Percentiles rank a stretch among this genome's conserved stretches.
Conservation (phyloP, 306 rosid genomes). For the Dalbergia oliveri region DNA sequence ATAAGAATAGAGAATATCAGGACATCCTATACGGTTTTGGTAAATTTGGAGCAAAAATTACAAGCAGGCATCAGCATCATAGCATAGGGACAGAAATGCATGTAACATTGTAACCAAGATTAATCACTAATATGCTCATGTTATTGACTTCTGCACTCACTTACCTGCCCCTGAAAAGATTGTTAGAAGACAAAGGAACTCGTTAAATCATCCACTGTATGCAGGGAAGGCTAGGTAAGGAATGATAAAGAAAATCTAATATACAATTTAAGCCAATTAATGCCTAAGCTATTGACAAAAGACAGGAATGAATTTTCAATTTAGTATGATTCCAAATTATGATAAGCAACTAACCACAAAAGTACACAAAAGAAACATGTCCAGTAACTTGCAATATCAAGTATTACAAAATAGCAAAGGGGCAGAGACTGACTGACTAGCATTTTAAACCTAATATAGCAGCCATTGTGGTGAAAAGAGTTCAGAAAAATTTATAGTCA, state of each 20-base stretch:
- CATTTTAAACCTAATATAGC: constrained; percentile 5
- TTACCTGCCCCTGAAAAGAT: constrained; percentile 17
- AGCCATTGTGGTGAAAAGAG: constrained; percentile 11
- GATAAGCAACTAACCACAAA: constrained; percentile 11
- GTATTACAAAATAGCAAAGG: not conserved
- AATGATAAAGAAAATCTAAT: constrained; percentile 27
- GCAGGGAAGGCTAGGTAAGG: constrained; percentile 12
- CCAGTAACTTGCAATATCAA: constrained; percentile 3
- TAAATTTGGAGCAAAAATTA: constrained; percentile 28
- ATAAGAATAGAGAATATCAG: constrained; percentile 12
- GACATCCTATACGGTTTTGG: not conserved
- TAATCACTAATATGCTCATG: not conserved
- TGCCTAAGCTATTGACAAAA: constrained; percentile 1
- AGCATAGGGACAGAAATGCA: constrained; percentile 17
- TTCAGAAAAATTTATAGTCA: constrained; percentile 14
- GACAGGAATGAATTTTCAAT: not conserved
- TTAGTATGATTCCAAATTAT: not conserved
- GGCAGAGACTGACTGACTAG: not conserved
- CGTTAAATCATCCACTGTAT: not conserved
- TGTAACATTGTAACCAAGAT: constrained; percentile 37
- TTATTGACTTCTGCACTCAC: not conserved
- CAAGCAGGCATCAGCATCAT: constrained; percentile 1
- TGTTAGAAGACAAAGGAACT: not conserved
- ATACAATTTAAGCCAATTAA: constrained; percentile 20
- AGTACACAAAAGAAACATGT: constrained; percentile 22